Percentiles rank a stretch among this genome's conserved stretches.
phyloP scores from a whole-genome alignment of 192 early-diverging fungal genomes.

The Gonapodya prolifera region DNA sequence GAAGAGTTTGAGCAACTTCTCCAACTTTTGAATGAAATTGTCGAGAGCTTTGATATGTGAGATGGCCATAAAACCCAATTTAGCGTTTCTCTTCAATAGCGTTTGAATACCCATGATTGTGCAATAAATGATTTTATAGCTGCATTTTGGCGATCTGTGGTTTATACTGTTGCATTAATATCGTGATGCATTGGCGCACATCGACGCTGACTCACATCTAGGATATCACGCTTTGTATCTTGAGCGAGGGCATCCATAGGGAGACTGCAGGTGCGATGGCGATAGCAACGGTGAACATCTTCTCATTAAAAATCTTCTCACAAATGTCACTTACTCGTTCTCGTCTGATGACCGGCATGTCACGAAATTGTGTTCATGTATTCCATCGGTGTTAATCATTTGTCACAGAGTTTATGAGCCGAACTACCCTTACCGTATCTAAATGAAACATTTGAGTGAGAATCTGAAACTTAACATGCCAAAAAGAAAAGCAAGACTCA shows the following conservation, averaged over 20 bases:
- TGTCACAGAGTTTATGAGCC: no score
- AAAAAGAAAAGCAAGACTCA: no score
- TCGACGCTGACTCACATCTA: neutral
- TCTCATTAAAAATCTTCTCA: neutral
- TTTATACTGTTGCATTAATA: neutral
- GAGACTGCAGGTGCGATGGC: neutral
- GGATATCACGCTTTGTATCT: neutral
- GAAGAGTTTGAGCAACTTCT: no score
- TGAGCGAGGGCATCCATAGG: neutral
- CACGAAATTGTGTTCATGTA: no score
- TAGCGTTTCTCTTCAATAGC: no score
- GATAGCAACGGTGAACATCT: neutral
- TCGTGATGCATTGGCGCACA: neutral
- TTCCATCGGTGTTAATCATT: no score
- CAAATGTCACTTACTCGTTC: neutral
- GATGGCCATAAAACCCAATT: no score
- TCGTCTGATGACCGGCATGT: no score
- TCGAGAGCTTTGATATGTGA: no score
- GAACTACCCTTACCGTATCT: neutral
- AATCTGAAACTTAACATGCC: neutral
- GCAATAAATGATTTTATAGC: neutral
- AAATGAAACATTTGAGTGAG: neutral
- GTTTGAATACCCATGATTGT: no score
- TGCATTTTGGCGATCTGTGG: neutral
- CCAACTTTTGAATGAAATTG: no score